These are phyloP conservation scores for Leishmania braziliensis DNA, from an alignment of 208 protist species.

Conservation along the genomic window DNA sequence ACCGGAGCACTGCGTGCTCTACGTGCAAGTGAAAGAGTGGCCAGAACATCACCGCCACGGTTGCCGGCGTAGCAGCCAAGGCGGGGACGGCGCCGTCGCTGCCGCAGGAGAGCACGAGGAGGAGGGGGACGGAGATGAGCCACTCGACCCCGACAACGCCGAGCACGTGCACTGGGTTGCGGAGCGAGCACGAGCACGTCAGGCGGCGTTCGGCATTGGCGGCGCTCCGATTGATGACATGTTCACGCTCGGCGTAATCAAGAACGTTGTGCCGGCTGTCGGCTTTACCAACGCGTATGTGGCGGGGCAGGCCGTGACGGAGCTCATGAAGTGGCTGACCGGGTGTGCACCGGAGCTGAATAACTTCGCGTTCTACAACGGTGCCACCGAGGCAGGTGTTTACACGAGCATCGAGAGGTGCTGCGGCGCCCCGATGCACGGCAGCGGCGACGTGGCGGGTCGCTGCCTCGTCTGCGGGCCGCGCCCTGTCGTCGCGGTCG, in stretches of 20 bases:
- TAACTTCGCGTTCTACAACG: slow-evolving; percentile 96
- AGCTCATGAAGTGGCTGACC: slow-evolving; percentile 94
- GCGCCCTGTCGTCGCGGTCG: slow-evolving; percentile 39
- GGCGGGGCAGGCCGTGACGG: slow-evolving; percentile 90
- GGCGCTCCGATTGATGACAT: slow-evolving; percentile 87
- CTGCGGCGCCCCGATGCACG: slow-evolving; percentile 18
- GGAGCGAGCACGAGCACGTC: slow-evolving; percentile 76
- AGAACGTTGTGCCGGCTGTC: slow-evolving; percentile 99
- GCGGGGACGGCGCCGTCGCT: neutral
- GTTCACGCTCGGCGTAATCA: slow-evolving; percentile 95
- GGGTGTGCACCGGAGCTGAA: slow-evolving; percentile 67
- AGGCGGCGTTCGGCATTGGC: slow-evolving; percentile 89
- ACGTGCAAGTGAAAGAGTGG: slow-evolving; percentile 81
- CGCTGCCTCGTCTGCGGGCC: slow-evolving; percentile 70
- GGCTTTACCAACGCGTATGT: slow-evolving; percentile 98
- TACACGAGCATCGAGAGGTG: slow-evolving; percentile 25
- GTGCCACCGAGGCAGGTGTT: slow-evolving; percentile 43
- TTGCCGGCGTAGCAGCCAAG: neutral
- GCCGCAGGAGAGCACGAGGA: neutral
- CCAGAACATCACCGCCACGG: slow-evolving; percentile 35
- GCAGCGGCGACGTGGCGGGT: slow-evolving; percentile 24
- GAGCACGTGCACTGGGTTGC: slow-evolving; percentile 93
- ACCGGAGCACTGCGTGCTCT: slow-evolving; percentile 98
- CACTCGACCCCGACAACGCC: slow-evolving; percentile 87
- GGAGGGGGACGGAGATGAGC: slow-evolving; percentile 11